Conservation (phyloP, 129 eudicot genomes). For the Tagetes erecta region DNA sequence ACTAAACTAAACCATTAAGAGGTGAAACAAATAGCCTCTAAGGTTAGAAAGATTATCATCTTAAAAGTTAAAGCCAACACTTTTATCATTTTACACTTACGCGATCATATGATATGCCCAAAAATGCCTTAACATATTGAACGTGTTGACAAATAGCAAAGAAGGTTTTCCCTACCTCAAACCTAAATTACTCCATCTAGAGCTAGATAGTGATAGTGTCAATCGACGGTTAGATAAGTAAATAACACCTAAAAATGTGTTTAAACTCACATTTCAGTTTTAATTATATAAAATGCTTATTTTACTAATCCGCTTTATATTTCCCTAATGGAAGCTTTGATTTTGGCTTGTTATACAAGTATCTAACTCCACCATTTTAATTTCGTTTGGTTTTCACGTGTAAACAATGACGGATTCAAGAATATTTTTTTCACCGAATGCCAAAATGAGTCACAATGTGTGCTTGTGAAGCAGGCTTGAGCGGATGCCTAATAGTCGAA, state of each 20-base stretch:
- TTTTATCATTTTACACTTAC: not conserved
- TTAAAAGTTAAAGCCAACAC: not conserved
- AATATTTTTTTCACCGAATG: no score
- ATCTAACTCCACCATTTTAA: no score
- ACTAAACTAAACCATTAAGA: no score
- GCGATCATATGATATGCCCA: not conserved
- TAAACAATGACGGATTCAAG: no score
- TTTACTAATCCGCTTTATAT: no score
- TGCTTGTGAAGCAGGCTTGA: no score
- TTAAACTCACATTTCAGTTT: not conserved
- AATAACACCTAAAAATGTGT: not conserved
- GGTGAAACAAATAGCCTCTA: no score
- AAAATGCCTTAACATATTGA: not conserved
- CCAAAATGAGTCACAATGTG: no score
- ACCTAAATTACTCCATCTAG: not conserved
- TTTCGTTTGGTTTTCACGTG: no score
- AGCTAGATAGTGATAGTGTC: not conserved
- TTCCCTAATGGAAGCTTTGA: no score
- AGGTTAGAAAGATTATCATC: not conserved
- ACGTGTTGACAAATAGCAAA: not conserved
- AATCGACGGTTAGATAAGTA: not conserved
- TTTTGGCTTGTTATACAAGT: no score
- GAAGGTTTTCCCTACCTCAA: not conserved
- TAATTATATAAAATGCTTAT: not conserved
- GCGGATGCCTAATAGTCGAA: no score